phyloP scores from a whole-genome alignment of 371 early-diverging fungal genomes.

The Smittium culicis region DNA sequence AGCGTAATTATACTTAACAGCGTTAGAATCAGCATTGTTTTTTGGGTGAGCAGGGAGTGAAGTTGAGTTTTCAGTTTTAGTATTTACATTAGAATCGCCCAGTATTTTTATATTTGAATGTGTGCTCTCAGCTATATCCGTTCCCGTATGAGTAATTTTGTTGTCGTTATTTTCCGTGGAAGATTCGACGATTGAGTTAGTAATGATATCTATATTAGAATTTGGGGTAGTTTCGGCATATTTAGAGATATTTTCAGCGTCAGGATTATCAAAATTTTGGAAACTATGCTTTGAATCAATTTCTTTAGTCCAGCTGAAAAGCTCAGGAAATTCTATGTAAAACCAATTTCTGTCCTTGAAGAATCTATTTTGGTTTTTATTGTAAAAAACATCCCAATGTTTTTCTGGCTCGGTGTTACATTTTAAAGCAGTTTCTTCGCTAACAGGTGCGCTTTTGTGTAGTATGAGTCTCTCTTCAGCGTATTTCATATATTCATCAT shows the following conservation, averaged over 20 bases:
- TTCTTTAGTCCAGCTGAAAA: constrained; percentile 36
- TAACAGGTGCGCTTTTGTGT: constrained; percentile 28
- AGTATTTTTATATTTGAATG: too few species aligned
- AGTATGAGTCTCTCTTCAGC: constrained; percentile 28
- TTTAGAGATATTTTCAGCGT: neutral
- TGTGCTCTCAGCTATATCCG: too few species aligned
- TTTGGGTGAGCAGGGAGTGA: too few species aligned
- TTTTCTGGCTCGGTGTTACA: constrained; percentile 29
- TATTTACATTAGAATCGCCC: neutral
- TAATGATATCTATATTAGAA: neutral
- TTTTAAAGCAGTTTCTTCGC: constrained; percentile 24
- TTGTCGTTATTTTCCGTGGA: neutral
- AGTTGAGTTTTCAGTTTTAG: too few species aligned
- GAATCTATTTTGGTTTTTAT: constrained; percentile 40
- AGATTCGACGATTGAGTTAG: neutral
- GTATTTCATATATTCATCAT: constrained; percentile 25
- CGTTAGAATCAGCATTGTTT: too few species aligned
- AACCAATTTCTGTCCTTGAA: constrained; percentile 62
- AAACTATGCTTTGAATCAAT: constrained; percentile 10
- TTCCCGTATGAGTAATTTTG: neutral
- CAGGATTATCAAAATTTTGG: neutral
- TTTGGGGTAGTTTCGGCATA: neutral
- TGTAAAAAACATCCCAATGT: constrained; percentile 52
- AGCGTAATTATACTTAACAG: too few species aligned
- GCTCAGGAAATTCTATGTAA: constrained; percentile 53